These are phyloP conservation scores for Lyophyllum semitale DNA, from an alignment of 768 basidiomycete species.

Conservation along the genomic window DNA sequence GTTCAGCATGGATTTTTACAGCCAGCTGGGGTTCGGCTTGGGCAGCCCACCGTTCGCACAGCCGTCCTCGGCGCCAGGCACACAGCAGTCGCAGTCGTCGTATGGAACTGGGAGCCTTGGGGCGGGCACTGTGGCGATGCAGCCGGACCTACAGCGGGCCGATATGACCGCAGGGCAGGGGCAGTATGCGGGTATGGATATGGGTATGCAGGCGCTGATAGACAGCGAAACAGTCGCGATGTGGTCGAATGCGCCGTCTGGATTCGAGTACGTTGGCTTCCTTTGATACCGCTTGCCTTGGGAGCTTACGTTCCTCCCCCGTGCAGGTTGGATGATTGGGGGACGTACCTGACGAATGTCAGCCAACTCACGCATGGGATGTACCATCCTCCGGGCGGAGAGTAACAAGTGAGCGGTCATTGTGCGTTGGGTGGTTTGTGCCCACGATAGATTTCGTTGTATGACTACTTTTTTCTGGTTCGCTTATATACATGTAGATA, in stretches of 20 bases:
- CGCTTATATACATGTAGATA: not conserved
- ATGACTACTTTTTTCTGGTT: not conserved
- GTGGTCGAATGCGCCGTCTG: slow-evolving; percentile 70
- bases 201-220: slow-evolving; percentile 23
- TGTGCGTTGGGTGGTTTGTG: not conserved
- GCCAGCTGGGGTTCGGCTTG: slow-evolving; percentile 20
- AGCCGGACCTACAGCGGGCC: not conserved
- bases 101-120: not conserved
- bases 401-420: not conserved
- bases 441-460: not conserved
- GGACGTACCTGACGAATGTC: slow-evolving; percentile 41
- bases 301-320: not conserved
- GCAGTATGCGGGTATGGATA: not conserved
- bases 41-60: not conserved
- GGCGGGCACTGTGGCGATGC: not conserved
- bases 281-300: not conserved
- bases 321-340: slow-evolving; percentile 47
- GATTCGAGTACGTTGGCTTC: slow-evolving; percentile 58
- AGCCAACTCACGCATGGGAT: slow-evolving; percentile 37
- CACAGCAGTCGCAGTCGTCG: not conserved
- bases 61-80: not conserved
- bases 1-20: slow-evolving; percentile 27
- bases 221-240: slow-evolving; percentile 60
- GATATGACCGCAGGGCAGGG: not conserved
- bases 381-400: slow-evolving; percentile 3